A percentile compares a stretch with the other conserved stretches of the same genome.
phyloP scores from a whole-genome alignment of 257 asterid species.

The Ilex aquifolium region DNA sequence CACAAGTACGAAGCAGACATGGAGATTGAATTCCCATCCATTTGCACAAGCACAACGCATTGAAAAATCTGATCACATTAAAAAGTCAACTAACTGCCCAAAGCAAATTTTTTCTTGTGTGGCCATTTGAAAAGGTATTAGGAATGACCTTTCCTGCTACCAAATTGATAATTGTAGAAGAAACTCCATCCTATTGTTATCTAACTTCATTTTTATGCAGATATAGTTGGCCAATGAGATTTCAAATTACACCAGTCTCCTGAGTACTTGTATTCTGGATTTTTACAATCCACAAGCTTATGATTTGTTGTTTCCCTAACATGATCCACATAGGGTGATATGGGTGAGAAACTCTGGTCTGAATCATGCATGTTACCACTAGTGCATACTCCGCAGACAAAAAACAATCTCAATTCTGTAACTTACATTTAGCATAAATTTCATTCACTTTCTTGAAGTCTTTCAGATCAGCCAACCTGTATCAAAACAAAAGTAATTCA shows the following conservation, averaged over 20 bases:
- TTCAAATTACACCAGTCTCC: neutral
- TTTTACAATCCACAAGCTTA: neutral
- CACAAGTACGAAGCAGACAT: too few relatives aligned
- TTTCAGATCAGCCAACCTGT: slow-evolving; percentile 95
- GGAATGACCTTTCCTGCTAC: too few relatives aligned
- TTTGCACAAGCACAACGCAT: too few relatives aligned
- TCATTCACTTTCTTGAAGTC: slow-evolving; percentile 92
- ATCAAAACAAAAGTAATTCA: slow-evolving; percentile 6
- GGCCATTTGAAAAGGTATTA: too few relatives aligned
- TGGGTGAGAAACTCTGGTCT: neutral
- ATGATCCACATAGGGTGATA: neutral
- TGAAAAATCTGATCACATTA: too few relatives aligned
- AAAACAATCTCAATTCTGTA: slow-evolving; percentile 7
- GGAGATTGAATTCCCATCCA: too few relatives aligned
- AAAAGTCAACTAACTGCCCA: too few relatives aligned
- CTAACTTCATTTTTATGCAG: too few relatives aligned
- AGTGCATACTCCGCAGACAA: neutral
- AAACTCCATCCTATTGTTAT: too few relatives aligned
- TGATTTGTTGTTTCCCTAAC: neutral
- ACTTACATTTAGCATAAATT: slow-evolving; percentile 93
- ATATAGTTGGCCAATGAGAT: too few relatives aligned
- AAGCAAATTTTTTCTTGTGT: too few relatives aligned
- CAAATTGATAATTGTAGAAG: too few relatives aligned
- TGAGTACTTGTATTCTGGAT: neutral
- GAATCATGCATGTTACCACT: neutral